Conservation (phyloP, 345 rosid genomes). For the Xanthoceras sorbifolium region DNA sequence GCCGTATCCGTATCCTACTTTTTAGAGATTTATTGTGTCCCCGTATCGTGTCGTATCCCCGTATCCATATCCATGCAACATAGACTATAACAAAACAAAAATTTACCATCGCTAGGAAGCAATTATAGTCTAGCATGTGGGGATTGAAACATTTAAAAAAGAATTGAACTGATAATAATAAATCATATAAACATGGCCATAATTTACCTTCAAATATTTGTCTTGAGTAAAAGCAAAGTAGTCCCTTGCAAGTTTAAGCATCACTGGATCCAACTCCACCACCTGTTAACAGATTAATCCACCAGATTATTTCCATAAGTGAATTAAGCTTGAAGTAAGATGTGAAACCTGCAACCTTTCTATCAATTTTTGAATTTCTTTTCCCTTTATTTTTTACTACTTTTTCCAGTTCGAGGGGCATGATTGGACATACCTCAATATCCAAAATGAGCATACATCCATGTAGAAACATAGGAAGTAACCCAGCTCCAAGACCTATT, state of each 20-base stretch:
- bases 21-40: no score
- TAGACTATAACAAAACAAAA: no score
- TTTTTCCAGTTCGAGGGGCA: background rate
- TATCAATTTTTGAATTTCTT: background rate
- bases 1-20: no score
- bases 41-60: no score
- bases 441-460: constrained; percentile 57
- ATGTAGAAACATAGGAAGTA: constrained; percentile 95
- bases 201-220: constrained; percentile 64
- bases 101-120: background rate
- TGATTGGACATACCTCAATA: constrained; percentile 58
- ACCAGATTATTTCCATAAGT: constrained; percentile 12
- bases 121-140: background rate
- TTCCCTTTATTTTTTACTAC: background rate
- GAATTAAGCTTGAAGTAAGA: constrained; percentile 16
- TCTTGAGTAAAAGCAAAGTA: constrained; percentile 69
- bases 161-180: background rate
- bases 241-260: constrained; percentile 62
- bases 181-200: background rate
- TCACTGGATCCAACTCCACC: constrained; percentile 80
- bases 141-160: background rate
- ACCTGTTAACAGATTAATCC: constrained; percentile 44
- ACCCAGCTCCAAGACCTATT: constrained; percentile 95
- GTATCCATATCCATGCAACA: no score
- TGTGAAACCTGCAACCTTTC: background rate